Conservation (phyloP, 306 rosid genomes). For the Trichosanthes truncata region DNA sequence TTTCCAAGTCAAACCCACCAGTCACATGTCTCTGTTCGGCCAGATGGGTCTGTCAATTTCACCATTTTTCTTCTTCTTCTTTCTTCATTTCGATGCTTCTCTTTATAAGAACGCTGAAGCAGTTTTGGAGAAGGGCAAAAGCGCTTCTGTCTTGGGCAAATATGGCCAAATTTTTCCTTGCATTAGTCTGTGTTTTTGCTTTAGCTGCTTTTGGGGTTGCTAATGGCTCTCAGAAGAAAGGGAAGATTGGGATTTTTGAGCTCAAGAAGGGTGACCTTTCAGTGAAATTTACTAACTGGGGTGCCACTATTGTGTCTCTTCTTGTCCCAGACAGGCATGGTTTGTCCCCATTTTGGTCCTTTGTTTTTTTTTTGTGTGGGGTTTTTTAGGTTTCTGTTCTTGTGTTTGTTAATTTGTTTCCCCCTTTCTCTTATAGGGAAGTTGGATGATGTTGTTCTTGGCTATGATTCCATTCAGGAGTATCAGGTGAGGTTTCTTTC, state of each 20-base stretch:
- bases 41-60: neutral
- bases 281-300: constrained; percentile 49
- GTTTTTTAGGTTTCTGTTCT: neutral
- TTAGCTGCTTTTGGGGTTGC: constrained; percentile 25
- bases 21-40: neutral
- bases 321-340: constrained; percentile 43
- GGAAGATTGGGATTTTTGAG: constrained; percentile 22
- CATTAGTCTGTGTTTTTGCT: constrained; percentile 22
- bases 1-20: neutral
- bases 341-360: constrained; percentile 14
- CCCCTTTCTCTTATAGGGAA: constrained; percentile 33
- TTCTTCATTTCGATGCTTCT: neutral
- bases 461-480: constrained; percentile 53
- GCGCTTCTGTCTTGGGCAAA: neutral
- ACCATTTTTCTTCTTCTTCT: neutral
- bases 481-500: constrained; percentile 34
- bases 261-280: constrained; percentile 34
- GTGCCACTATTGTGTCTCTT: constrained; percentile 41
- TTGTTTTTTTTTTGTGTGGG: neutral
- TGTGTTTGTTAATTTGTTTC: neutral
- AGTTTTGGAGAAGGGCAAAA: neutral
- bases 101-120: neutral
- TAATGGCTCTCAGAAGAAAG: constrained; percentile 14
- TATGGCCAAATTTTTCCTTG: constrained; percentile 18
- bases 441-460: constrained; percentile 67